Evolutionary conservation across 345 rosid genomes (phyloP).

Genomic region (Acer negundo): DNA sequence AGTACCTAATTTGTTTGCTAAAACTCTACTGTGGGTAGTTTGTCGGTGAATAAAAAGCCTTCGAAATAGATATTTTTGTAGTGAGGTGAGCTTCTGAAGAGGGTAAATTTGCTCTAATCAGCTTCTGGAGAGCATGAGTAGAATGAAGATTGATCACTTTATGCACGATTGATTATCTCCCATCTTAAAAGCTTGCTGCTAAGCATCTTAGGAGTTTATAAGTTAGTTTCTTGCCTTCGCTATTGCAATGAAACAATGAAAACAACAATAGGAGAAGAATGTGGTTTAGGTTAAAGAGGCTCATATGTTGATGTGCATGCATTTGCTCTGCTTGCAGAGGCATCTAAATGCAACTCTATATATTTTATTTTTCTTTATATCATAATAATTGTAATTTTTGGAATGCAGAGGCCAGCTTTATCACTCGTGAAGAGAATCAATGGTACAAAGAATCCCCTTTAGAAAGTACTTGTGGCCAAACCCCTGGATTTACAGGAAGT

Average conservation of each 20-base stretch:
- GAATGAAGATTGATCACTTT: neutral
- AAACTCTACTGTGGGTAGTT: neutral
- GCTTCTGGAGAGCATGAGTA: neutral
- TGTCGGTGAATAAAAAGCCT: neutral
- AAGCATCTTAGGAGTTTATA: neutral
- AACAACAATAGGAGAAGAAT: neutral
- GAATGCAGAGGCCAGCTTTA: constrained; percentile 80
- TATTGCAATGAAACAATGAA: neutral
- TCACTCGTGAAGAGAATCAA: constrained; percentile 68
- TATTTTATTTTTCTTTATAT: neutral
- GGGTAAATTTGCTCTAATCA: neutral
- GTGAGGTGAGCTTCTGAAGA: neutral
- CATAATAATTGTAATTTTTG: neutral
- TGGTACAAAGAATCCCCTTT: constrained; percentile 86
- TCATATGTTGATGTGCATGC: neutral
- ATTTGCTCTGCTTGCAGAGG: neutral
- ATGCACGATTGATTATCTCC: too few species aligned
- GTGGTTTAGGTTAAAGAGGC: neutral
- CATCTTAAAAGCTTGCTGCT: neutral
- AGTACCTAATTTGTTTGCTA: neutral
- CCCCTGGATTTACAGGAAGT: constrained; percentile 33
- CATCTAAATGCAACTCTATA: neutral
- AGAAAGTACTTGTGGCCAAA: constrained; percentile 28
- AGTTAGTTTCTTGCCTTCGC: neutral
- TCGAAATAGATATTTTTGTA: neutral